A percentile compares a stretch with the other conserved stretches of the same genome.
These are phyloP conservation scores for Rutstroemia sp. DNA, from an alignment of 2,329 filamentous ascomycete species.

Conservation along the genomic window DNA sequence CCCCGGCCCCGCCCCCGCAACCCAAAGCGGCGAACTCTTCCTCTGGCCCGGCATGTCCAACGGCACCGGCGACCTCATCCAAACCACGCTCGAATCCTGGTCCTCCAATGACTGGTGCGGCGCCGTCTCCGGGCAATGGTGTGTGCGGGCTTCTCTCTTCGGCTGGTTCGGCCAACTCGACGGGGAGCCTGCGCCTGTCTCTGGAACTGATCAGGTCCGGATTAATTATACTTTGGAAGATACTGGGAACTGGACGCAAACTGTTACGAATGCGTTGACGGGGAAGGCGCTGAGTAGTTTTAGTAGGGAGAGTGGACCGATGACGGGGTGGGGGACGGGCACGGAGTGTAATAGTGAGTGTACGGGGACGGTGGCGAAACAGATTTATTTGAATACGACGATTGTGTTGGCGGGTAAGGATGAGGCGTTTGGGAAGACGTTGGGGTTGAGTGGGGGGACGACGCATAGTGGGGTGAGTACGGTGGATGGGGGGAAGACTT, in stretches of 20 bases:
- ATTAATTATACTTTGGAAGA: slow-evolving; percentile 25
- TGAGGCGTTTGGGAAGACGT: slow-evolving; percentile 26
- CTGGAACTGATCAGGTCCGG: slow-evolving; percentile 24
- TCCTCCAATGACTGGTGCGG: slow-evolving; percentile 36
- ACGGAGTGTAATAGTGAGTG: slow-evolving; percentile 35
- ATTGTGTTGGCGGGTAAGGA: slow-evolving; percentile 32
- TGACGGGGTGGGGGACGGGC: slow-evolving; percentile 34
- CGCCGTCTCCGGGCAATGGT: slow-evolving; percentile 34
- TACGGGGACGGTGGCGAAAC: slow-evolving; percentile 32
- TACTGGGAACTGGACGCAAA: slow-evolving; percentile 21
- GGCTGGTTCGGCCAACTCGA: slow-evolving; percentile 36
- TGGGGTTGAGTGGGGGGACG: slow-evolving; percentile 26
- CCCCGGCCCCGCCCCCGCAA: slow-evolving; percentile 32
- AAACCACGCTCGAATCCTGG: slow-evolving; percentile 37
- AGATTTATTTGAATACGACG: slow-evolving; percentile 34
- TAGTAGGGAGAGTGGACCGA: slow-evolving; percentile 31
- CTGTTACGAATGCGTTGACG: slow-evolving; percentile 31
- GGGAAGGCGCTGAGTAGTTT: slow-evolving; percentile 31
- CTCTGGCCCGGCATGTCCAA: slow-evolving; percentile 40
- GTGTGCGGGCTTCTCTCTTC: slow-evolving; percentile 35
- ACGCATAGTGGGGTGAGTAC: slow-evolving; percentile 31
- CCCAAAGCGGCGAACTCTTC: slow-evolving; percentile 34
- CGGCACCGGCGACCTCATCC: slow-evolving; percentile 36
- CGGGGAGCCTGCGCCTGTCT: slow-evolving; percentile 18
- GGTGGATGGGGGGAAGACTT: slow-evolving; percentile 31